Evolutionary conservation across 208 protist species (phyloP).

Genomic region (Polymyxa betae): DNA sequence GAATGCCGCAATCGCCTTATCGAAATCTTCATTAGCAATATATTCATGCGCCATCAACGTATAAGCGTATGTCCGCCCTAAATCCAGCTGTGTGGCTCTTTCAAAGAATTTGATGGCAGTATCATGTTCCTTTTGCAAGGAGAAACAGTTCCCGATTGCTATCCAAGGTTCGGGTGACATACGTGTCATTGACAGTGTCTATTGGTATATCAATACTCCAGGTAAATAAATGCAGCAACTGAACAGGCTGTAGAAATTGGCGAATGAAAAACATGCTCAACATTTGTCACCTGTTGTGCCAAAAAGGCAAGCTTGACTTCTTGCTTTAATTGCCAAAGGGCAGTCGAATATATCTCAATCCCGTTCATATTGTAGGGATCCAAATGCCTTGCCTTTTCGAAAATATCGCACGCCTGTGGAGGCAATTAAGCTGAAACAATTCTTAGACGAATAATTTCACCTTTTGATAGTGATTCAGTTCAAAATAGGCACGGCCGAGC

Average conservation of each 20-base stretch:
- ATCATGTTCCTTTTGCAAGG: constrained; percentile 87
- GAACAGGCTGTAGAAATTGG: neutral
- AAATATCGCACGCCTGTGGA: constrained; percentile 73
- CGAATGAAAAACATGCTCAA: neutral
- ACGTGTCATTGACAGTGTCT: constrained; percentile 65
- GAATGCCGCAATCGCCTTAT: constrained; percentile 85
- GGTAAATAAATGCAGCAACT: neutral
- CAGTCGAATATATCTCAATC: constrained; percentile 86
- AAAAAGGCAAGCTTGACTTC: constrained; percentile 80
- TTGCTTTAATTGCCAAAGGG: constrained; percentile 89
- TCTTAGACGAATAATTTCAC: neutral
- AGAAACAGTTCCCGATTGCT: constrained; percentile 90
- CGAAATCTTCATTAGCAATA: constrained; percentile 85
- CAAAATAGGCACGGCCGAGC: constrained; percentile 71
- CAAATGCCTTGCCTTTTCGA: constrained; percentile 65
- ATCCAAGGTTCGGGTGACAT: constrained; percentile 78
- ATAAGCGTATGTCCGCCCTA: constrained; percentile 85
- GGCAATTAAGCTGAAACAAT: too few relatives aligned
- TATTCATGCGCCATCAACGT: constrained; percentile 91
- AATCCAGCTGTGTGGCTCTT: constrained; percentile 82
- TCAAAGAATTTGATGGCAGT: constrained; percentile 89
- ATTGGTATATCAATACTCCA: neutral
- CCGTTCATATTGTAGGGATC: constrained; percentile 70
- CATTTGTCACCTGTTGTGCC: constrained; percentile 80
- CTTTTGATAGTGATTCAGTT: constrained; percentile 69